These are phyloP conservation scores for Candida hungchunana DNA, from an alignment of 805 yeast genomes.

Conservation along the genomic window DNA sequence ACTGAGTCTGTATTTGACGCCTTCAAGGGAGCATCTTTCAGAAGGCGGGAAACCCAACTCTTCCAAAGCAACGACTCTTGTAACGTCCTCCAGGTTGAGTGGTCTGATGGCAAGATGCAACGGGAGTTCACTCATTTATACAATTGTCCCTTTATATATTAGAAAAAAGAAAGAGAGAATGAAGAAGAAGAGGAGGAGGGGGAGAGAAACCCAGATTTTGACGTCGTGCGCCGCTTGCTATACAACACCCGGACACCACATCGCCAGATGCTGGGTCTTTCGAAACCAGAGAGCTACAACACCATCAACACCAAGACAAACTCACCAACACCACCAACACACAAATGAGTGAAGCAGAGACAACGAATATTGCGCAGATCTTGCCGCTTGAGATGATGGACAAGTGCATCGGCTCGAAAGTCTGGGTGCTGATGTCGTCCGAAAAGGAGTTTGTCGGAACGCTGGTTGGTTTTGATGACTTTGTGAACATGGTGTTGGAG, in stretches of 20 bases:
- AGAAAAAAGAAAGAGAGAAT: too few species aligned
- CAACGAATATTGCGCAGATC: constrained; percentile 8
- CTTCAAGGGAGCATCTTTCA: constrained; percentile 67
- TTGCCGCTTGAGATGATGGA: constrained; percentile 85
- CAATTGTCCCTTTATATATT: too few species aligned
- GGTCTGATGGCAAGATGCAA: constrained; percentile 71
- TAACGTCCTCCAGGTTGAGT: constrained; percentile 66
- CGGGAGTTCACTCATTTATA: constrained; percentile 42
- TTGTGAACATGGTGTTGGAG: constrained; percentile 84
- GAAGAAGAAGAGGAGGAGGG: too few species aligned
- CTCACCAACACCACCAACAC: neutral
- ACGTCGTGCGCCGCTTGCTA: neutral
- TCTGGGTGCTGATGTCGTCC: constrained; percentile 62
- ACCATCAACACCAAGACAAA: neutral
- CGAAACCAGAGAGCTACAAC: neutral
- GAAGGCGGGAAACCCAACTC: constrained; percentile 59
- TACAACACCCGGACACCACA: constrained; percentile 5
- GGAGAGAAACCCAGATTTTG: too few species aligned
- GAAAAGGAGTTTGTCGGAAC: constrained; percentile 83
- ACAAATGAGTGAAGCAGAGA: constrained; percentile 6
- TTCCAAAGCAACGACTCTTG: constrained; percentile 60
- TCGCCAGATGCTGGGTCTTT: too few species aligned
- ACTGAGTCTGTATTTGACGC: constrained; percentile 61
- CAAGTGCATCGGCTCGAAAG: constrained; percentile 74
- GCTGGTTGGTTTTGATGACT: constrained; percentile 90